Base-by-base conservation (phyloP, 2,329 filamentous ascomycete genomes). In the Trichoderma semiorbis region DNA sequence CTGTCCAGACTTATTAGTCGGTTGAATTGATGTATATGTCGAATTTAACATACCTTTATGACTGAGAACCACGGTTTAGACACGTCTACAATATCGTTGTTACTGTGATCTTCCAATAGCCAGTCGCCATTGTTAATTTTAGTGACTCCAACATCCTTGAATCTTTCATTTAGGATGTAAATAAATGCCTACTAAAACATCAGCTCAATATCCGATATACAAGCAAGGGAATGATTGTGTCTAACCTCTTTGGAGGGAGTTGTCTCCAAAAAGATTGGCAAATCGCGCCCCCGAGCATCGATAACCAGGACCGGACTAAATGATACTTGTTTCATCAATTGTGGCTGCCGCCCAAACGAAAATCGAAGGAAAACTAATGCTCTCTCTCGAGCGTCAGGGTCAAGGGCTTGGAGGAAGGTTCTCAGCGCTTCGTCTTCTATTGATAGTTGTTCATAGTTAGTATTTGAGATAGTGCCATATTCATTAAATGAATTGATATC, bases 401-500 rank as follows among this genome's bases (percentile, higher is more conserved):
- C 0, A 5, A 43, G 39, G 7, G 16, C 18, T n/a, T 43, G 39
- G 6, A 43, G 39, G 3, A 43, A 43, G 18, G 0, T 10, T 16
- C 14, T 7, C 5, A 43, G 2, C 7, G 18, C 6, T 10, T n/a
- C 39, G 2, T 43, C 0, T 43, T n/a, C 39, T 43, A 5, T 5
- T 16, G 3, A 10, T 2, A n/a, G 7, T 43, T 43, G 7, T n/a
- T 2, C 39, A 43, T 43, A 43, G 39, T n/a, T 10, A 43, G n/a
- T 10, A 2, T 0, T 3, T 2, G 7, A 18, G 18, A 43, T n/a
- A n/a, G 18, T 10, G 14, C 12, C 2, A 14, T 4, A 1, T 11
- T 14, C 3, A 14, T 14, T 36, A 4, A 43, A 43, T 10, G 39
- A 10, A 43, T 43, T 8, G 0, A n/a, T 1, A 16, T 0, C 1